phyloP scores from a whole-genome alignment of 345 rosid genomes.

The Arabidopsis suecica region DNA sequence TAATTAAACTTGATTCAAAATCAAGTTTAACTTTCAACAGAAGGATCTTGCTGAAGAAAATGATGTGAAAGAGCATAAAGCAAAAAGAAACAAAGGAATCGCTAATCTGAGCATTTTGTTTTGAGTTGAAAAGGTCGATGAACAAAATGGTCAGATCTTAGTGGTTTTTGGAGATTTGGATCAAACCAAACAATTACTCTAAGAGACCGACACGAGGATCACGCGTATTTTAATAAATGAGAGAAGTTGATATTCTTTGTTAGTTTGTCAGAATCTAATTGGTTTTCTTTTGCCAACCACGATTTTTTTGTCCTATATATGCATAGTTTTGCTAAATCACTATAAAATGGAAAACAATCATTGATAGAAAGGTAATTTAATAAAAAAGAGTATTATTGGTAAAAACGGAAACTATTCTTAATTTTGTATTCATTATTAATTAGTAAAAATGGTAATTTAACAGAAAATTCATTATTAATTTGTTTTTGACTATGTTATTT shows the following conservation, averaged over 20 bases:
- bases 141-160: slow-evolving; percentile 30
- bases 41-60: slow-evolving; percentile 42
- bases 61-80: slow-evolving; percentile 27
- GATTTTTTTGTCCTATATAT: slow-evolving; percentile 1
- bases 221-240: slow-evolving; percentile 9
- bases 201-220: slow-evolving; percentile 31
- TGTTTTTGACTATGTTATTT: neutral
- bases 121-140: slow-evolving; percentile 19
- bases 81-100: slow-evolving; percentile 40
- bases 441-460: neutral
- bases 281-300: slow-evolving; percentile 25
- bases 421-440: neutral
- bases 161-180: slow-evolving; percentile 15
- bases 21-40: too few relatives aligned
- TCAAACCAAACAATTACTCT: neutral
- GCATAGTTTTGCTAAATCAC: slow-evolving; percentile 3
- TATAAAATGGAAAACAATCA: neutral
- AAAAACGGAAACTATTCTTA: neutral
- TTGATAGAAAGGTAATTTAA: neutral
- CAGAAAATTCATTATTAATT: neutral
- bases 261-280: slow-evolving; percentile 13
- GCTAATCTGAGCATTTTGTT: slow-evolving; percentile 31
- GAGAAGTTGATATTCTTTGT: slow-evolving; percentile 5
- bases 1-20: too few relatives aligned
- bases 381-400: neutral